These are phyloP conservation scores for Schizophyllum amplum DNA, from an alignment of 1,284 basidiomycete genomes.

Conservation along the genomic window DNA sequence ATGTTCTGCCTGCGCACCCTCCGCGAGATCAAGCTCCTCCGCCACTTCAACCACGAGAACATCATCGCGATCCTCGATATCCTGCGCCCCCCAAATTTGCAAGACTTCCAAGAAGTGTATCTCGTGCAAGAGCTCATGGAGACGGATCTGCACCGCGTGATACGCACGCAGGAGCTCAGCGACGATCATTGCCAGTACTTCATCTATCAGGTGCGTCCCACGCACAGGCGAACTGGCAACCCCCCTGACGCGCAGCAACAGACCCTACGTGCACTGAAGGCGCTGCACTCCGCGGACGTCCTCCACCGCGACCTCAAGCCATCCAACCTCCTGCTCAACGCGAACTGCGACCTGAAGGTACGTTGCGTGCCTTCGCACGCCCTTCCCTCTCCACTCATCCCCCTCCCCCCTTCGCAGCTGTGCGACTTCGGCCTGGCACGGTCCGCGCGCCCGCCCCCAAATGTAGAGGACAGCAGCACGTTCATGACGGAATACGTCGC, in stretches of 20 bases:
- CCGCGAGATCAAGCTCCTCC: conserved; percentile 83
- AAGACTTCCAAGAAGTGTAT: conserved; percentile 61
- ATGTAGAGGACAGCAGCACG: conserved; percentile 76
- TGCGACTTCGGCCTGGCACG: conserved; percentile 93
- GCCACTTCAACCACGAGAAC: conserved; percentile 72
- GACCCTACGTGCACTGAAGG: conserved; percentile 87
- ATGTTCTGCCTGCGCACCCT: conserved; percentile 85
- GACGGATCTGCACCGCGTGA: conserved; percentile 83
- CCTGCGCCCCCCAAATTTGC: conserved; percentile 48
- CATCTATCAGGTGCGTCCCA: conserved; percentile 71
- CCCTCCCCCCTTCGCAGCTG: conserved; percentile 37
- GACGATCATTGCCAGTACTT: conserved; percentile 96
- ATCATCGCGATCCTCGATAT: conserved; percentile 85
- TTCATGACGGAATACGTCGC: conserved; percentile 97
- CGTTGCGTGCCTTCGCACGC: conserved; percentile 9
- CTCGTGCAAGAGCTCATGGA: conserved; percentile 91
- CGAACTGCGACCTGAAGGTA: conserved; percentile 92
- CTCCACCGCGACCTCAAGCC: conserved; percentile 90
- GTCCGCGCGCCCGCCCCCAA: conserved; percentile 72
- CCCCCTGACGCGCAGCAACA: conserved; percentile 21
- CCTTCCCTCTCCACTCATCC: conserved; percentile 1
- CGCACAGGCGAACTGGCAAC: conserved; percentile 7
- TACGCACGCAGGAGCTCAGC: conserved; percentile 75
- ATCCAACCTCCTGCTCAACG: conserved; percentile 86
- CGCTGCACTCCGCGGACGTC: conserved; percentile 85